Percentiles rank a stretch among this genome's conserved stretches.
These are phyloP conservation scores for Tulasnella sp. DNA, from an alignment of 768 basidiomycete genomes.

Conservation along the genomic window DNA sequence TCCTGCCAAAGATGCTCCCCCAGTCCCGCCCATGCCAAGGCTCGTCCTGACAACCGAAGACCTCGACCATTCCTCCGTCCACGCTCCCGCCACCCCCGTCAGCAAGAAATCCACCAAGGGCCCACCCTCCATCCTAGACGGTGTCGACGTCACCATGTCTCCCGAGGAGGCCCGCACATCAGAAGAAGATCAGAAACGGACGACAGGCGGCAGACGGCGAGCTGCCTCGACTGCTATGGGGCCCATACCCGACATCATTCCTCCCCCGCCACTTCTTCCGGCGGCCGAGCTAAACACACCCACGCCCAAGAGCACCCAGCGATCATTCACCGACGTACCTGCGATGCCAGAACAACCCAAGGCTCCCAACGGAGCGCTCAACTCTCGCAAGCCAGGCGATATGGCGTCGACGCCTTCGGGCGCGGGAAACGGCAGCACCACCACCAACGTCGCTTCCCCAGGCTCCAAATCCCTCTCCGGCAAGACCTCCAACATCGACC, in stretches of 20 bases:
- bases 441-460: too few relatives aligned
- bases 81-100: constrained; percentile 8
- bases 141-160: neutral
- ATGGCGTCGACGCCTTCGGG: neutral
- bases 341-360: neutral
- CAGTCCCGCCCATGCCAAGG: neutral
- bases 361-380: neutral
- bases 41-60: constrained; percentile 12
- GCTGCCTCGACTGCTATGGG: neutral
- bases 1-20: neutral
- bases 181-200: constrained; percentile 9
- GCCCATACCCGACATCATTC: neutral
- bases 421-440: neutral
- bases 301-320: neutral
- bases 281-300: constrained; percentile 6
- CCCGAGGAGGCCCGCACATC: constrained; percentile 8
- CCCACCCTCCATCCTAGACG: neutral
- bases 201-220: neutral
- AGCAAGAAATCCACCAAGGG: neutral
- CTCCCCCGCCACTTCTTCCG: neutral
- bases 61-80: constrained; percentile 1
- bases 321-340: neutral
- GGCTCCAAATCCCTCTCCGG: neutral
- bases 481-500: neutral
- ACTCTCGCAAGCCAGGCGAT: neutral